phyloP scores from a whole-genome alignment of 257 asterid genomes.

The Thymus quinquecostatus region DNA sequence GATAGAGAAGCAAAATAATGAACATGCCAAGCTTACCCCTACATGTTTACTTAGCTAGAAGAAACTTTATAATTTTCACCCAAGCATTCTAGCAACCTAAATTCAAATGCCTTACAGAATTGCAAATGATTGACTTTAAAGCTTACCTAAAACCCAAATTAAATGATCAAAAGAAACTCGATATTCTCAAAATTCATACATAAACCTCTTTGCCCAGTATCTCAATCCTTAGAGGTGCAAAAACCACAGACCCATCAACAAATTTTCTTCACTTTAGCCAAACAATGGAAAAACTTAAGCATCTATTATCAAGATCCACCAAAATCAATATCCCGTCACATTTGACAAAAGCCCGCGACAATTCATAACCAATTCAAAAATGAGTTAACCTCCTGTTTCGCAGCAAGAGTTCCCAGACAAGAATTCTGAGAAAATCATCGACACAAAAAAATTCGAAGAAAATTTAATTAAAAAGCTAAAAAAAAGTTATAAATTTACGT shows the following conservation, averaged over 20 bases:
- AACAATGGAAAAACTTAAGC: conserved; percentile 2
- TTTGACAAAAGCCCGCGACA: conserved; percentile 25
- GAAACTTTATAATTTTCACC: background rate
- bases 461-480: background rate
- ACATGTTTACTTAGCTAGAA: background rate
- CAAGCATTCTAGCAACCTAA: conserved; percentile 10
- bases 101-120: conserved; percentile 16
- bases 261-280: background rate
- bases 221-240: conserved; percentile 23
- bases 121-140: background rate
- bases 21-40: conserved; percentile 8
- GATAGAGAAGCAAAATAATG: background rate
- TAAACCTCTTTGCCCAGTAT: conserved; percentile 21
- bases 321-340: conserved; percentile 23
- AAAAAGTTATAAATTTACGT: conserved; percentile 4
- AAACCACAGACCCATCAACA: conserved; percentile 14
- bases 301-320: conserved; percentile 30
- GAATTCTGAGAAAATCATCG: conserved; percentile 12
- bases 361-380: conserved; percentile 9
- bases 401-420: conserved; percentile 6
- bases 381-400: background rate
- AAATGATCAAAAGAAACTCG: background rate
- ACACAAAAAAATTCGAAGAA: conserved; percentile 9
- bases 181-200: conserved; percentile 1
- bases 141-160: conserved; percentile 29